phyloP scores from a whole-genome alignment of 768 basidiomycete genomes.

The Lyophyllum semitale region DNA sequence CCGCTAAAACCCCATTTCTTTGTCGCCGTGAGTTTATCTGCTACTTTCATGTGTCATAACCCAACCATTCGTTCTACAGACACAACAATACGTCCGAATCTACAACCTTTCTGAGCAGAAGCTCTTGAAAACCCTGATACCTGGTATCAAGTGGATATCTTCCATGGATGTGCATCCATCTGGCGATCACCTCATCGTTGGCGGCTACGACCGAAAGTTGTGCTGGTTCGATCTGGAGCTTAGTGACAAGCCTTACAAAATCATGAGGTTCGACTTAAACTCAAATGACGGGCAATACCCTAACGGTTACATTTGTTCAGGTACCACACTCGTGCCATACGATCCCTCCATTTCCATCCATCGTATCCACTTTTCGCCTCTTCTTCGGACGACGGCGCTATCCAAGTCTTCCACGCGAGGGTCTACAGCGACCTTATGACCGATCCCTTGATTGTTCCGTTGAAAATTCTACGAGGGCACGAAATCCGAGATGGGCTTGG shows the following conservation, averaged over 20 bases:
- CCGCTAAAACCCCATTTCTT: constrained; percentile 95
- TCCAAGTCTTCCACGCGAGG: constrained; percentile 95
- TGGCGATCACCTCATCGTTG: constrained; percentile 95
- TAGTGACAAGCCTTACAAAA: constrained; percentile 95
- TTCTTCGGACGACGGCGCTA: constrained; percentile 94
- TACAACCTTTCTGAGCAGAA: constrained; percentile 96
- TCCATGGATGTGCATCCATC: constrained; percentile 96
- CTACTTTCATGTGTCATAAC: constrained; percentile 11
- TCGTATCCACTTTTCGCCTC: constrained; percentile 95
- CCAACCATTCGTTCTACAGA: constrained; percentile 48
- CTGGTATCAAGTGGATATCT: constrained; percentile 98
- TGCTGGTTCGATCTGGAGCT: constrained; percentile 99
- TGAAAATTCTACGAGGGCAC: constrained; percentile 97
- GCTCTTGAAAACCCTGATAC: constrained; percentile 87
- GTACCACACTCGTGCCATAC: constrained; percentile 92
- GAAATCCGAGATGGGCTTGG: constrained; percentile 83
- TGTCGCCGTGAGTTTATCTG: constrained; percentile 74
- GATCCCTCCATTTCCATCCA: constrained; percentile 91
- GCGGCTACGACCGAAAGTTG: constrained; percentile 95
- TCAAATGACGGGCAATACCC: constrained; percentile 10
- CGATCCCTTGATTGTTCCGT: constrained; percentile 94
- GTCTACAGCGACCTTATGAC: constrained; percentile 96
- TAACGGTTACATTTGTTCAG: constrained; percentile 38
- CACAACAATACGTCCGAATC: constrained; percentile 92
- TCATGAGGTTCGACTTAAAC: constrained; percentile 66